A percentile compares a stretch with the other conserved stretches of the same genome.
Conservation (phyloP, 2,329 filamentous ascomycete species). For the Hypoxylon rubiginosum region DNA sequence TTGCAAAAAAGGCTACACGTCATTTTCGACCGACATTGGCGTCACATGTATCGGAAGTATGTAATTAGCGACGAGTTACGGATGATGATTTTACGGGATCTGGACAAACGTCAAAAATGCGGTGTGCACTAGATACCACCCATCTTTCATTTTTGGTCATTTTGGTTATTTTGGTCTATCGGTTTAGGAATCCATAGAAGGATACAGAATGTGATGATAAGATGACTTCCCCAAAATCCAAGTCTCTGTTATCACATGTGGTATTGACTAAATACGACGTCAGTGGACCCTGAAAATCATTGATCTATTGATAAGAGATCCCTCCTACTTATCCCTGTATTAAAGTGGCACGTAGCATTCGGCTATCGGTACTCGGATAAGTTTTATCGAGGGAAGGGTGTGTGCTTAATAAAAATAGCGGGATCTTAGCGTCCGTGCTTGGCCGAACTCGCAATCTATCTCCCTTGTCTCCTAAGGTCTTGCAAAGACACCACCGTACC, state of each 20-base stretch:
- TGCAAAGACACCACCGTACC: neutral
- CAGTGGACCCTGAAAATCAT: slow-evolving; percentile 42
- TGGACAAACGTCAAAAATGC: neutral
- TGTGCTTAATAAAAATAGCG: slow-evolving; percentile 28
- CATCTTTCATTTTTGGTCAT: slow-evolving; percentile 16
- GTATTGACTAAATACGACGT: slow-evolving; percentile 32
- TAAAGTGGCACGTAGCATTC: slow-evolving; percentile 27
- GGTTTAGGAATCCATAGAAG: neutral
- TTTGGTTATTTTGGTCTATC: neutral
- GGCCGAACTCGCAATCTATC: neutral
- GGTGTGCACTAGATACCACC: slow-evolving; percentile 24
- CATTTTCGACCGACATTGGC: neutral
- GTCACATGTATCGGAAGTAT: slow-evolving; percentile 4
- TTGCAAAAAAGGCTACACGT: neutral
- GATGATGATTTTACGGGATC: slow-evolving; percentile 28
- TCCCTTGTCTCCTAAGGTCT: neutral
- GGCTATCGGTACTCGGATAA: slow-evolving; percentile 37
- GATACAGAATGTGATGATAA: neutral
- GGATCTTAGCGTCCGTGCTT: slow-evolving; percentile 25
- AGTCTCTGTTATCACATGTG: slow-evolving; percentile 13
- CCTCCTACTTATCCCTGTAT: slow-evolving; percentile 17
- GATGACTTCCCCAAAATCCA: neutral
- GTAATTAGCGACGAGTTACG: slow-evolving; percentile 38
- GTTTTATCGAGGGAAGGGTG: slow-evolving; percentile 18
- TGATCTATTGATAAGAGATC: slow-evolving; percentile 34